A percentile compares a stretch with the other conserved stretches of the same genome.
These are phyloP conservation scores for Spizellomyces punctatus DNA, from an alignment of 192 early-diverging fungal genomes.

Conservation along the genomic window DNA sequence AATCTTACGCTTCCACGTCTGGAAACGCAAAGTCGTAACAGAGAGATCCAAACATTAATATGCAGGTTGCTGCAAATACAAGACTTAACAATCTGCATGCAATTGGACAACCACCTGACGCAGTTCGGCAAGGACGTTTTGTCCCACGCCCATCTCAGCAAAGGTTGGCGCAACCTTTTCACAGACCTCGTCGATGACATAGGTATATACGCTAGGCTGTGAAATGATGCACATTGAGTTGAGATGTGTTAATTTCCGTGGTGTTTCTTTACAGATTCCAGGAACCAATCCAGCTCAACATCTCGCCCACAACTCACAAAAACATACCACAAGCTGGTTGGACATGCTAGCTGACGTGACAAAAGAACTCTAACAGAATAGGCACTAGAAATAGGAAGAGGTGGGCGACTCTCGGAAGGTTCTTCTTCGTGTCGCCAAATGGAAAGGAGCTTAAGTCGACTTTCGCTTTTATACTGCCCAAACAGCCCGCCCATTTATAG, in stretches of 20 bases:
- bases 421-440: too few relatives aligned
- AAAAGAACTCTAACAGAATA: too few relatives aligned
- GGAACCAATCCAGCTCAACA: not conserved
- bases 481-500: too few relatives aligned
- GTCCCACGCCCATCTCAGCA: constrained; percentile 87
- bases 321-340: constrained; percentile 27
- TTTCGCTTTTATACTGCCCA: too few relatives aligned
- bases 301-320: not conserved
- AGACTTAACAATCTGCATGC: constrained; percentile 1
- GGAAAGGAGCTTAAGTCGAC: too few relatives aligned
- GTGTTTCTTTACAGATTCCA: not conserved
- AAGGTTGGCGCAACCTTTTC: constrained; percentile 83
- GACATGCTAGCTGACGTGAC: constrained; percentile 12
- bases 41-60: not conserved
- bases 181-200: constrained; percentile 94
- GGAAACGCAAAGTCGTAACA: not conserved
- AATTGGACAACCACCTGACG: constrained; percentile 61
- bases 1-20: constrained; percentile 67
- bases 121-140: constrained; percentile 82
- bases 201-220: constrained; percentile 61
- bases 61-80: not conserved
- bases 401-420: too few relatives aligned
- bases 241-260: not conserved
- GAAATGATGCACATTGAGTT: not conserved
- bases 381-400: too few relatives aligned